Conservation (phyloP, 352 stramenopile species). For the Peronospora destructor region DNA sequence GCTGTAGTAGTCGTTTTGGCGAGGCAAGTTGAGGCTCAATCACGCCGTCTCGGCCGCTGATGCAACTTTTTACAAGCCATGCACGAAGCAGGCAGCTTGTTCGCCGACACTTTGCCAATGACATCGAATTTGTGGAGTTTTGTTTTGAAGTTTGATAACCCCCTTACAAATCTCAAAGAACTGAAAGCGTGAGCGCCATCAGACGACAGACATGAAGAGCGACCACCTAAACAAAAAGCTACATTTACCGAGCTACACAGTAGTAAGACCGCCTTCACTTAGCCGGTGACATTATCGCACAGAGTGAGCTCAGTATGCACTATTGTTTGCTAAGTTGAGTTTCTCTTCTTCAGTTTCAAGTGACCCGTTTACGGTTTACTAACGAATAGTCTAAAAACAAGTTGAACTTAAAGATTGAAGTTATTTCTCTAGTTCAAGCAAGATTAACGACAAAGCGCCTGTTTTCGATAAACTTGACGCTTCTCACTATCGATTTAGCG, state of each 20-base stretch:
- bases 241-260: too few relatives aligned
- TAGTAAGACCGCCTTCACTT: too few relatives aligned
- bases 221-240: too few relatives aligned
- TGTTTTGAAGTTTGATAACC: slow-evolving; percentile 26
- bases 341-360: slow-evolving; percentile 26
- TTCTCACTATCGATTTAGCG: slow-evolving; percentile 28
- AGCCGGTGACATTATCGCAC: too few relatives aligned
- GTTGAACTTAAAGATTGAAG: slow-evolving; percentile 34
- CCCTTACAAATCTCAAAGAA: slow-evolving; percentile 20
- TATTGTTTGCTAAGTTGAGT: not conserved
- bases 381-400: slow-evolving; percentile 3
- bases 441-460: not conserved
- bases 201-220: not conserved
- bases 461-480: not conserved
- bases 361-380: not conserved
- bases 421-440: slow-evolving; percentile 3
- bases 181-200: slow-evolving; percentile 8
- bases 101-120: not conserved
- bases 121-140: not conserved
- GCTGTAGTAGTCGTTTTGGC: slow-evolving; percentile 19
- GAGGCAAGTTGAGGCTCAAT: slow-evolving; percentile 7
- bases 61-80: slow-evolving; percentile 6
- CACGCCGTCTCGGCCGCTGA: slow-evolving; percentile 4
- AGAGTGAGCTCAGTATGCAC: too few relatives aligned
- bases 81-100: not conserved